Evolutionary conservation across 1,284 basidiomycete species (phyloP).

Genomic region (Pseudozyma tsukubaensis): DNA sequence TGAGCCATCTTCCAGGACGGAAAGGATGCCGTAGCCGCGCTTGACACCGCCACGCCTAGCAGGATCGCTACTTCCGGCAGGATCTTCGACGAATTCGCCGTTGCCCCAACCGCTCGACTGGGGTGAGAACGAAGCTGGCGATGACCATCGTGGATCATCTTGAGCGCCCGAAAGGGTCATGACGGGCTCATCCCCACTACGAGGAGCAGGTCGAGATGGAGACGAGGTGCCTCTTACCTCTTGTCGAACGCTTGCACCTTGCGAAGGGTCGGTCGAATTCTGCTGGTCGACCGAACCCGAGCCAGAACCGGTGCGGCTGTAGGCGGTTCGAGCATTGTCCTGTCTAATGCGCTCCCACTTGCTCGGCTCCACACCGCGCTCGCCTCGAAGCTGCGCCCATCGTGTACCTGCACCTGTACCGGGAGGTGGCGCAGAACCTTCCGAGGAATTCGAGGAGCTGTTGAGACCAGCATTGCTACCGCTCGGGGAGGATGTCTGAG

Average conservation of each 20-base stretch:
- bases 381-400: slow-evolving; percentile 47
- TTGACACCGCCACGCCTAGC: not conserved
- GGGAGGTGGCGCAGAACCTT: slow-evolving; percentile 4
- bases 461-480: not conserved
- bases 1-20: slow-evolving; percentile 29
- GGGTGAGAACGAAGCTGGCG: slow-evolving; percentile 27
- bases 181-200: slow-evolving; percentile 28
- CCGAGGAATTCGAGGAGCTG: not conserved
- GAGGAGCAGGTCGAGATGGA: slow-evolving; percentile 8
- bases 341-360: slow-evolving; percentile 56
- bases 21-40: slow-evolving; percentile 35
- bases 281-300: slow-evolving; percentile 11
- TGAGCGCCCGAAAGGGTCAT: slow-evolving; percentile 39
- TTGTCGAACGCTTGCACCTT: not conserved
- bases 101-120: slow-evolving; percentile 41
- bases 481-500: slow-evolving; percentile 2
- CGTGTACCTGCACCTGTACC: slow-evolving; percentile 40
- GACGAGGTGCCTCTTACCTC: not conserved
- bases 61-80: slow-evolving; percentile 7
- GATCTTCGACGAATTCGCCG: slow-evolving; percentile 40
- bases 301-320: slow-evolving; percentile 19
- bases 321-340: slow-evolving; percentile 50
- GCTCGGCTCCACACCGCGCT: slow-evolving; percentile 50
- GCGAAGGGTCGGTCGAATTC: slow-evolving; percentile 14
- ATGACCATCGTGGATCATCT: slow-evolving; percentile 45